Conservation (phyloP, 768 basidiomycete species). For the Fomitopsis pulvina region DNA sequence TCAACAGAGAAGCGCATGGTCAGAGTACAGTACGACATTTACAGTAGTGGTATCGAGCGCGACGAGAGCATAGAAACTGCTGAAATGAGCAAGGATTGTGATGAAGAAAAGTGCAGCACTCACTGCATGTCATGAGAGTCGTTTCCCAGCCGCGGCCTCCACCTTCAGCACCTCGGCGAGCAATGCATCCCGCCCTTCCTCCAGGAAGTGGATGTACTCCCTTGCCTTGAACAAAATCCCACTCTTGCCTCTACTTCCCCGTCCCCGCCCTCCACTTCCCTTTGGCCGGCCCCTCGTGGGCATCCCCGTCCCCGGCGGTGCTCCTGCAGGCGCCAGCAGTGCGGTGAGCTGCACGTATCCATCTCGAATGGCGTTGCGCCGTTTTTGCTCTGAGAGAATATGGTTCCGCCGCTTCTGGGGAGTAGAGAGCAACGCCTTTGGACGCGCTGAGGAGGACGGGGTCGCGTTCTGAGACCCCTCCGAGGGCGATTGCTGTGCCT, state of each 20-base stretch:
- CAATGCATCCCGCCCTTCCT: conserved; percentile 71
- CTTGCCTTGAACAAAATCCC: conserved; percentile 84
- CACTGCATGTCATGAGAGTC: conserved; percentile 1
- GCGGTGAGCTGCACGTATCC: conserved; percentile 84
- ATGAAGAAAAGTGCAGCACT: no score
- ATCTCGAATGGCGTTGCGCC: conserved; percentile 85
- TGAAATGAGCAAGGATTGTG: no score
- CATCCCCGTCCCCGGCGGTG: conserved; percentile 57
- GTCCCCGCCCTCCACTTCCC: conserved; percentile 53
- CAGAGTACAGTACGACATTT: background rate
- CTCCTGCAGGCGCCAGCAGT: conserved; percentile 74
- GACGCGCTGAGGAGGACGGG: conserved; percentile 5
- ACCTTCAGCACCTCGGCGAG: conserved; percentile 59
- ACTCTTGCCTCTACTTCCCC: conserved; percentile 79
- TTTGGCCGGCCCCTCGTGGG: conserved; percentile 77
- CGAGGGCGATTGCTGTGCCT: conserved; percentile 7
- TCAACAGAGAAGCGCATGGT: no score
- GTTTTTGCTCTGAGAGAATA: conserved; percentile 92
- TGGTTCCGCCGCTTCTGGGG: conserved; percentile 89
- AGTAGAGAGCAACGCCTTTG: conserved; percentile 66
- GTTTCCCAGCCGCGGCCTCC: conserved; percentile 61
- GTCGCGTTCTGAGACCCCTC: background rate
- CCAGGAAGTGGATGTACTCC: conserved; percentile 82
- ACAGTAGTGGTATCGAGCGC: background rate
- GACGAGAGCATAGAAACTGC: background rate